phyloP scores from a whole-genome alignment of 2,329 filamentous ascomycete genomes.

The Pyrenochaeta sp. region DNA sequence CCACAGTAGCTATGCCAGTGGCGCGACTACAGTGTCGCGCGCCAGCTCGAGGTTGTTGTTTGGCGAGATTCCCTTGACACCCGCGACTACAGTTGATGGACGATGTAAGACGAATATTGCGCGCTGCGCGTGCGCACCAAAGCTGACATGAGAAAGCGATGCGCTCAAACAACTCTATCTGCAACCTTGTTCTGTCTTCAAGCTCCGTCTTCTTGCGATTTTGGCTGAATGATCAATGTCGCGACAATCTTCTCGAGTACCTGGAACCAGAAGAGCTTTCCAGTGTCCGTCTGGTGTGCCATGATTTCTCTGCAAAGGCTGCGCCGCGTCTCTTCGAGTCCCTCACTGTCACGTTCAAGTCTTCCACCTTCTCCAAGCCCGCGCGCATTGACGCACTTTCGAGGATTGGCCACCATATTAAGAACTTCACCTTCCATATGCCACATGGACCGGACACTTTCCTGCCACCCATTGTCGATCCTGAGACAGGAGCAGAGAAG shows the following conservation, averaged over 20 bases:
- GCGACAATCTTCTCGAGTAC: slow-evolving; percentile 53
- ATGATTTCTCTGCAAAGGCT: slow-evolving; percentile 73
- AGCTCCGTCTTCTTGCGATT: slow-evolving; percentile 59
- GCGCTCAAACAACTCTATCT: slow-evolving; percentile 56
- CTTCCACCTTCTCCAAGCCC: slow-evolving; percentile 78
- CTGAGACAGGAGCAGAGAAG: slow-evolving; percentile 77
- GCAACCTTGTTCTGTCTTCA: slow-evolving; percentile 58
- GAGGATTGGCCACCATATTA: slow-evolving; percentile 79
- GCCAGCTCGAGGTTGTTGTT: slow-evolving; percentile 54
- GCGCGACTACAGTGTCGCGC: slow-evolving; percentile 44
- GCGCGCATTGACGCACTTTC: slow-evolving; percentile 76
- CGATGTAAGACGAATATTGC: slow-evolving; percentile 41
- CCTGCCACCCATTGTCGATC: slow-evolving; percentile 83
- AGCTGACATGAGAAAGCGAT: slow-evolving; percentile 47
- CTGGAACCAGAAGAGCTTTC: slow-evolving; percentile 52
- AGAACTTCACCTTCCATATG: slow-evolving; percentile 78
- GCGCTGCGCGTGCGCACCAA: slow-evolving; percentile 5
- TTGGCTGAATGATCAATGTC: slow-evolving; percentile 58
- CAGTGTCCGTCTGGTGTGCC: slow-evolving; percentile 69
- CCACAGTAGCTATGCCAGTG: slow-evolving; percentile 43
- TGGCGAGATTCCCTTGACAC: slow-evolving; percentile 58
- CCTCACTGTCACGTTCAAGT: slow-evolving; percentile 73
- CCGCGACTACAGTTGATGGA: slow-evolving; percentile 45
- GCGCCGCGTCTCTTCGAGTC: slow-evolving; percentile 74
- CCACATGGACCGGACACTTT: slow-evolving; percentile 81